phyloP scores from a whole-genome alignment of 495 filamentous ascomycete species.

The Penicillium diatomitis region DNA sequence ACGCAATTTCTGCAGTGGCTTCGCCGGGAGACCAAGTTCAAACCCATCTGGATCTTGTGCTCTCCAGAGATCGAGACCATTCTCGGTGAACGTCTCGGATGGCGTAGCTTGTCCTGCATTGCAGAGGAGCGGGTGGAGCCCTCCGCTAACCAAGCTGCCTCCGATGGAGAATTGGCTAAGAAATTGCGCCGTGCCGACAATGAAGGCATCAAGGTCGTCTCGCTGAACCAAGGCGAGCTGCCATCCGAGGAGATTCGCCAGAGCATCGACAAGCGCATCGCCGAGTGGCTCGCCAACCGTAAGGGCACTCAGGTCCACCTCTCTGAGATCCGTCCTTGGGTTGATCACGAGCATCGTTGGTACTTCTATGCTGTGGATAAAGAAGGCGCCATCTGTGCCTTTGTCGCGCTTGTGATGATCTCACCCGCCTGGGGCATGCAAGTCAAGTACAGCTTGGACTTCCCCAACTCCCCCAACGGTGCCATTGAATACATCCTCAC shows the following conservation, averaged over 20 bases:
- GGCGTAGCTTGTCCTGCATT: conserved; percentile 76
- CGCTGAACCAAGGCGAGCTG: conserved; percentile 50
- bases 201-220: conserved; percentile 66
- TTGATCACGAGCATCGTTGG: conserved; percentile 65
- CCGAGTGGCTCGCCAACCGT: conserved; percentile 68
- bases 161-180: conserved; percentile 52
- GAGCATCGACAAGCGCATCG: conserved; percentile 59
- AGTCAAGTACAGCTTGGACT: conserved; percentile 81
- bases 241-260: conserved; percentile 52
- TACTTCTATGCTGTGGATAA: conserved; percentile 69
- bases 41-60: conserved; percentile 74
- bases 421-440: conserved; percentile 71
- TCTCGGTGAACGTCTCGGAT: conserved; percentile 65
- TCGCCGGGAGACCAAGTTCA: conserved; percentile 58
- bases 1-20: conserved; percentile 63
- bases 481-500: conserved; percentile 74
- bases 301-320: conserved; percentile 80
- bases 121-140: conserved; percentile 74
- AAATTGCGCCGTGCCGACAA: conserved; percentile 70
- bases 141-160: conserved; percentile 39
- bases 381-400: conserved; percentile 56
- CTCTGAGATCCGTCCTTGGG: conserved; percentile 75
- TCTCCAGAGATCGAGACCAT: conserved; percentile 61
- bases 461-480: conserved; percentile 67
- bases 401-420: conserved; percentile 67